Conservation (phyloP, 352 stramenopile genomes). For the Pythium aphanidermatum region DNA sequence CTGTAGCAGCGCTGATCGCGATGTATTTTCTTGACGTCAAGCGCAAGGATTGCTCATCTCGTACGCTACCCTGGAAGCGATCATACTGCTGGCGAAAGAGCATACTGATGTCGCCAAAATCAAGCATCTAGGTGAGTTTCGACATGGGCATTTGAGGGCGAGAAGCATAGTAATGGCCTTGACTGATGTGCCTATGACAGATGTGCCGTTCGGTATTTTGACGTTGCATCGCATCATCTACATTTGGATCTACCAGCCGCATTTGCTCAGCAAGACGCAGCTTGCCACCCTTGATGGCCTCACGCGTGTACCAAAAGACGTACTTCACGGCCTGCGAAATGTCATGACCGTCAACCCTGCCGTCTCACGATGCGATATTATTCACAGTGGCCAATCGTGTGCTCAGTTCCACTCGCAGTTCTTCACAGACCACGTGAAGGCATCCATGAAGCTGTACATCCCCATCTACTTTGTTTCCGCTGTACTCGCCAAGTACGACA, state of each 20-base stretch:
- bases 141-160: background rate
- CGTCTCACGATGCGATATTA: constrained; percentile 51
- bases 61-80: constrained; percentile 49
- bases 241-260: constrained; percentile 49
- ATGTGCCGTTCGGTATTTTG: constrained; percentile 36
- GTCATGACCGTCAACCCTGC: constrained; percentile 39
- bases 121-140: constrained; percentile 42
- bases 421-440: constrained; percentile 34
- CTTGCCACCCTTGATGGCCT: constrained; percentile 46
- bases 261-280: constrained; percentile 44
- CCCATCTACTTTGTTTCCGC: constrained; percentile 64
- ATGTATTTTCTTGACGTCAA: constrained; percentile 43
- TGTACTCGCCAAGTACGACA: constrained; percentile 59
- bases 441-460: constrained; percentile 53
- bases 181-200: constrained; percentile 14
- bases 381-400: constrained; percentile 26
- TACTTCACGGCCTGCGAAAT: constrained; percentile 42
- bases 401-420: constrained; percentile 39
- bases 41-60: constrained; percentile 46
- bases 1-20: constrained; percentile 22
- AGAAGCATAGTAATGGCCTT: background rate
- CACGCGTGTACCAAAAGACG: constrained; percentile 26
- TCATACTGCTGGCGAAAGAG: constrained; percentile 34
- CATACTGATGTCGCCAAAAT: constrained; percentile 31
- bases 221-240: constrained; percentile 47